Percentiles rank a stretch among this genome's conserved stretches.
These are phyloP conservation scores for Phaseolus coccineus DNA, from an alignment of 331 rosid species.

Conservation along the genomic window DNA sequence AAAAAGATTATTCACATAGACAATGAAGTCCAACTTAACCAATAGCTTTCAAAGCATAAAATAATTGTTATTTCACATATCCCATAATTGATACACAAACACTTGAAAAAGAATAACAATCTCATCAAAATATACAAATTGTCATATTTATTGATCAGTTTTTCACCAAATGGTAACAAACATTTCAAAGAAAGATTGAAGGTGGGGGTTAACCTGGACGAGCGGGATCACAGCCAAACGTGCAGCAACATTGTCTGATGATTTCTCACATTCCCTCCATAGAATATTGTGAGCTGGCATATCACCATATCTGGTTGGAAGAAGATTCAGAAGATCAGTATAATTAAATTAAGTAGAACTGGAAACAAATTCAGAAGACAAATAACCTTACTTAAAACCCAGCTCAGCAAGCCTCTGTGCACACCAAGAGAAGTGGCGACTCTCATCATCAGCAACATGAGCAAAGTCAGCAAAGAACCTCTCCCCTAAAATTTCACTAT, in stretches of 20 bases:
- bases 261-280: constrained; percentile 95
- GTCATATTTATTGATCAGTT: constrained; percentile 11
- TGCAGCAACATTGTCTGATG: constrained; percentile 88
- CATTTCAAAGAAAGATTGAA: background rate
- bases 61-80: background rate
- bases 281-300: constrained; percentile 95
- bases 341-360: constrained; percentile 39
- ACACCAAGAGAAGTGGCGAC: constrained; percentile 95
- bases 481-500: constrained; percentile 77
- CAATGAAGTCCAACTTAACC: background rate
- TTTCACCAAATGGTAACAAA: constrained; percentile 17
- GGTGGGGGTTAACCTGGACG: constrained; percentile 69
- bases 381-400: constrained; percentile 80
- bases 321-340: constrained; percentile 46
- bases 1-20: background rate
- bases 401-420: constrained; percentile 96
- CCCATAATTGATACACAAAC: background rate
- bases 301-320: constrained; percentile 81
- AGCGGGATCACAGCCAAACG: constrained; percentile 93
- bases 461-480: constrained; percentile 92
- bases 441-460: constrained; percentile 95
- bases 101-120: background rate
- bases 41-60: constrained; percentile 34
- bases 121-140: background rate
- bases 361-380: constrained; percentile 21